Evolutionary conservation across 352 stramenopile genomes (phyloP), one percentile per base, ranked within the genome.

Genomic region (Phytophthora nicotianae): DNA sequence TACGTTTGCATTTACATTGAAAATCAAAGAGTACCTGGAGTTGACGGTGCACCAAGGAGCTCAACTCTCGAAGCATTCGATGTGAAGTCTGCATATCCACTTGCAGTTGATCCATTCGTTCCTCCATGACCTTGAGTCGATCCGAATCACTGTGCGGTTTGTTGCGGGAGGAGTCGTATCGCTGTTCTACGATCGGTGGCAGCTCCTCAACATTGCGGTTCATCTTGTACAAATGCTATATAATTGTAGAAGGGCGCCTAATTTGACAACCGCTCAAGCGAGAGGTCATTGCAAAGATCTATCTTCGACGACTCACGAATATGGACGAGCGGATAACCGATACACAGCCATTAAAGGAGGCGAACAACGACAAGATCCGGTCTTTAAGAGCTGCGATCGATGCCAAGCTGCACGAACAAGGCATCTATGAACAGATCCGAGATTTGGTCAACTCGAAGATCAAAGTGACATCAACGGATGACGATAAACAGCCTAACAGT

Each of bases 391-490:
- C 76, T 41, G 73, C 68, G 10, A 94, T 92, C 37, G 80, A 94
- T 49, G 73, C 79, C 17, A 94, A 92, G 46, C 64, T 94, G 1
- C 81, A 72, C 21, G 80, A 90, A n/a, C 66, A 90, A 50, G 78
- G 80, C 26, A 72, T 94, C n/a, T 94, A 94, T 51, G 58, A 85
- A 9, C 83, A 91, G 50, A 87, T 94, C 48, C 78, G 79, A 4
- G 62, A 79, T 10, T 62, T 94, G 26, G 83, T 94, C 11, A 55
- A 65, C 13, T 54, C 65, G 4, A 84, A 79, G 55, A 50, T 58
- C 14, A 58, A 47, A 51, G 14, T 19, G 13, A 41, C 26, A 1
- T 32, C 42, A 5, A 1, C 20, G 11, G 21, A 59, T 21, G 46
- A 48, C 8, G 23, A 50, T 23, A 26, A 11, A 26, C 35, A 52